Conservation (phyloP, 495 filamentous ascomycete species). For the Aspergillus baeticus region DNA sequence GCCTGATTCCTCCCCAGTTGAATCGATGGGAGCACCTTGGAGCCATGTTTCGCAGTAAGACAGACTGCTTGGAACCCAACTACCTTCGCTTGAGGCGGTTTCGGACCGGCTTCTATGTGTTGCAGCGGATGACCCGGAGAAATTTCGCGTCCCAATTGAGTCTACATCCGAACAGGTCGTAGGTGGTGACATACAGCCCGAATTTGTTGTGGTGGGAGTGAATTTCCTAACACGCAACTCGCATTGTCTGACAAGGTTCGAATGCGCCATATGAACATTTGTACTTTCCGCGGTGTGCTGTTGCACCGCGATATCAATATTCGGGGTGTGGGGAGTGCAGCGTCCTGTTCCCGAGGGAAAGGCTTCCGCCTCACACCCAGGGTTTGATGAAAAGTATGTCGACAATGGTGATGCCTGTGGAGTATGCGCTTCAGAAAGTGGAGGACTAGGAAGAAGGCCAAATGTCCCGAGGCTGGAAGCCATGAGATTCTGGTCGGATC, state of each 20-base stretch:
- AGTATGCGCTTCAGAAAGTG: slow-evolving; percentile 37
- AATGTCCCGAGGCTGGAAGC: slow-evolving; percentile 35
- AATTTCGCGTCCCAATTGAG: slow-evolving; percentile 11
- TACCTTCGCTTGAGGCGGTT: slow-evolving; percentile 43
- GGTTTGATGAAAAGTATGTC: slow-evolving; percentile 33
- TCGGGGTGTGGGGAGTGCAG: slow-evolving; percentile 16
- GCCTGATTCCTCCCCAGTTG: slow-evolving; percentile 24
- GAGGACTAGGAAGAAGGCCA: slow-evolving; percentile 42
- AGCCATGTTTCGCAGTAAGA: slow-evolving; percentile 46
- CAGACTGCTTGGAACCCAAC: slow-evolving; percentile 43
- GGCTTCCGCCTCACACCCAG: slow-evolving; percentile 16
- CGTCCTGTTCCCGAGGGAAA: background rate
- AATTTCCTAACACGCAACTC: slow-evolving; percentile 21
- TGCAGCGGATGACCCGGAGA: slow-evolving; percentile 18
- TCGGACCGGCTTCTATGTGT: slow-evolving; percentile 35
- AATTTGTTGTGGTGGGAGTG: slow-evolving; percentile 10
- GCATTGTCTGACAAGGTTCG: slow-evolving; percentile 33
- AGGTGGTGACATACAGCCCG: slow-evolving; percentile 18
- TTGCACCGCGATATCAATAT: slow-evolving; percentile 7
- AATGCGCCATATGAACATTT: slow-evolving; percentile 42
- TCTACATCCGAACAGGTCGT: slow-evolving; percentile 13
- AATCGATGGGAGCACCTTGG: slow-evolving; percentile 38
- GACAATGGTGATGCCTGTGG: slow-evolving; percentile 30
- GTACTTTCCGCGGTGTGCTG: slow-evolving; percentile 20
- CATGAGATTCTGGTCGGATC: slow-evolving; percentile 42